Conservation (phyloP, 2,329 filamentous ascomycete species). For the Tolypocladium nubicola region DNA sequence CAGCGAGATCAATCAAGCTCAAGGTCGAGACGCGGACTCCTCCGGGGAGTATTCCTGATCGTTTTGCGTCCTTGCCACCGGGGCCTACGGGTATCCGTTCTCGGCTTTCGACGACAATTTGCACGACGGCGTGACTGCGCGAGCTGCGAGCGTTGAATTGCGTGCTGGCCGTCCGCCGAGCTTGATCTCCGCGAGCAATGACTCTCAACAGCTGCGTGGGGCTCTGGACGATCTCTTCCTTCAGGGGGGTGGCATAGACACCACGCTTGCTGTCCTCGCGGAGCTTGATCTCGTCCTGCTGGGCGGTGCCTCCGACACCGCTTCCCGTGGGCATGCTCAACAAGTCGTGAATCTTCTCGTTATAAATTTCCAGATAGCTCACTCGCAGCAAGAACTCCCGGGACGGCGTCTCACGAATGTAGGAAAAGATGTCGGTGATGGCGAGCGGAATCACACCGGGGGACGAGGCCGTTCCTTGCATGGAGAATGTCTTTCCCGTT, state of each 20-base stretch:
- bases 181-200: constrained; percentile 87
- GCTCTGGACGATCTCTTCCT: constrained; percentile 97
- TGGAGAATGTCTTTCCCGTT: constrained; percentile 97
- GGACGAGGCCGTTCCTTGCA: constrained; percentile 94
- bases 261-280: constrained; percentile 93
- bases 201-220: constrained; percentile 90
- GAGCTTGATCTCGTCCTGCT: constrained; percentile 90
- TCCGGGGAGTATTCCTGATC: constrained; percentile 63
- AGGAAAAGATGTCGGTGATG: constrained; percentile 98
- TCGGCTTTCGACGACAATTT: constrained; percentile 95
- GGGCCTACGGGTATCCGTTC: constrained; percentile 60
- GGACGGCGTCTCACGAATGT: constrained; percentile 92
- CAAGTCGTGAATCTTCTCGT: constrained; percentile 92
- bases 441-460: constrained; percentile 94
- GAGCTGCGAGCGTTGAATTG: constrained; percentile 97
- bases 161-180: constrained; percentile 81
- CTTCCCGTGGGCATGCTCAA: constrained; percentile 60
- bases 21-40: constrained; percentile 92
- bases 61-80: constrained; percentile 37
- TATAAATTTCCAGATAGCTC: constrained; percentile 98
- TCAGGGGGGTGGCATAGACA: constrained; percentile 90
- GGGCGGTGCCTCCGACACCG: constrained; percentile 39
- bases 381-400: constrained; percentile 90
- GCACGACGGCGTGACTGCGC: constrained; percentile 93
- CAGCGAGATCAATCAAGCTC: constrained; percentile 90